A percentile compares a stretch with the other conserved stretches of the same genome.
Evolutionary conservation across 2,329 filamentous ascomycete species (phyloP).

Genomic region (Plenodomus biglobosus): DNA sequence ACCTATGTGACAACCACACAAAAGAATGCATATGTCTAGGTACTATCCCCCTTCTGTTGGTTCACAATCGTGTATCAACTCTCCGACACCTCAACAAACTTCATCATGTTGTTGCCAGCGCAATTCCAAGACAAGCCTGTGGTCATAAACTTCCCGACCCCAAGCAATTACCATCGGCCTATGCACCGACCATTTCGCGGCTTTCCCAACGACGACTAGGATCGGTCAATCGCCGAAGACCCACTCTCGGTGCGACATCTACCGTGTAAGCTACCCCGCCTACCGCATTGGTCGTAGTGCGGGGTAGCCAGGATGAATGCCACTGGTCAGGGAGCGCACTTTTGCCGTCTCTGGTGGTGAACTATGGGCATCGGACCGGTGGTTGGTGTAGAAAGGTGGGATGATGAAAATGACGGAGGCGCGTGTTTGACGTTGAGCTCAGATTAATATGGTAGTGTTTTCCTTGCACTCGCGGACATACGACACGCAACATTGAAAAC

Average conservation of each 20-base stretch:
- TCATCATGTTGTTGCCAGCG: no score
- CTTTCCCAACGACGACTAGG: neutral
- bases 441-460: neutral
- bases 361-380: slow-evolving; percentile 8
- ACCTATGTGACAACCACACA: no score
- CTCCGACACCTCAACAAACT: no score
- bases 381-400: slow-evolving; percentile 3
- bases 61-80: no score
- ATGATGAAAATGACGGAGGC: neutral
- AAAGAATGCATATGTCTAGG: no score
- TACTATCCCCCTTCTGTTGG: no score
- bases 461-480: no score
- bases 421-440: neutral
- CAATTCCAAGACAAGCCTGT: no score
- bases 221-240: slow-evolving; percentile 20
- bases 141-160: no score
- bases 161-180: no score
- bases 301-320: slow-evolving; percentile 21
- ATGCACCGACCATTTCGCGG: no score
- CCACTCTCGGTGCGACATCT: slow-evolving; percentile 19
- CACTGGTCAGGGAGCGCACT: slow-evolving; percentile 11
- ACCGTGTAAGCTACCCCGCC: slow-evolving; percentile 22
- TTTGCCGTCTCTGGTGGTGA: slow-evolving; percentile 16
- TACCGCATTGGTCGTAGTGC: slow-evolving; percentile 20
- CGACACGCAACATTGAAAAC: no score